phyloP scores from a whole-genome alignment of 805 yeast species.

The Wickerhamiella sergipiensis region DNA sequence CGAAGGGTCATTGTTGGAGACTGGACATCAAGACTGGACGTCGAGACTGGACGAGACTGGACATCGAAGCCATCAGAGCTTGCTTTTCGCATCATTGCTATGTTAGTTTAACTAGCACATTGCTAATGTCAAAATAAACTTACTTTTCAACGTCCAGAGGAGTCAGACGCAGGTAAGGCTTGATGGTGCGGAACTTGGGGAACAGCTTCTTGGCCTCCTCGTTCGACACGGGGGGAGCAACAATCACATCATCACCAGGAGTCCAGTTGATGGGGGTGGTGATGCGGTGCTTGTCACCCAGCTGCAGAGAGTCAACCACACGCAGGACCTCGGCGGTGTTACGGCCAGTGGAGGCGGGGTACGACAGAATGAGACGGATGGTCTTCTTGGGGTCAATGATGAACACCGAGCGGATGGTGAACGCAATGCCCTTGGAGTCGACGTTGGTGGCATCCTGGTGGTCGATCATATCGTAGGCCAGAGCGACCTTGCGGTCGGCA shows the following conservation, averaged over 20 bases:
- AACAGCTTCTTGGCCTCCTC: slow-evolving; percentile 74
- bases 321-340: slow-evolving; percentile 88
- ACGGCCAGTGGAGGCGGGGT: slow-evolving; percentile 93
- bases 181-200: slow-evolving; percentile 78
- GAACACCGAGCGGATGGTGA: slow-evolving; percentile 88
- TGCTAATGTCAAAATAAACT: slow-evolving; percentile 7
- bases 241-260: slow-evolving; percentile 84
- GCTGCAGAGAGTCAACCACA: slow-evolving; percentile 80
- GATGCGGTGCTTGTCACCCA: slow-evolving; percentile 73
- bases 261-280: slow-evolving; percentile 93
- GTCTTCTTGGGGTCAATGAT: slow-evolving; percentile 86
- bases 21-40: too few relatives aligned
- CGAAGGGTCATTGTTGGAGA: not conserved
- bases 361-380: slow-evolving; percentile 72
- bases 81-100: not conserved
- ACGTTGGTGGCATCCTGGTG: slow-evolving; percentile 73
- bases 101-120: not conserved
- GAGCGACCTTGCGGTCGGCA: slow-evolving; percentile 70
- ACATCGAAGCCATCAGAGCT: too few relatives aligned
- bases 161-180: slow-evolving; percentile 82
- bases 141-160: slow-evolving; percentile 19
- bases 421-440: slow-evolving; percentile 57
- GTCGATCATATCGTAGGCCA: slow-evolving; percentile 75
- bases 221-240: slow-evolving; percentile 77
- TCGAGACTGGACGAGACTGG: too few relatives aligned